Evolutionary conservation across 2,329 filamentous ascomycete species (phyloP).

Genomic region (Diaporthe caulivora): DNA sequence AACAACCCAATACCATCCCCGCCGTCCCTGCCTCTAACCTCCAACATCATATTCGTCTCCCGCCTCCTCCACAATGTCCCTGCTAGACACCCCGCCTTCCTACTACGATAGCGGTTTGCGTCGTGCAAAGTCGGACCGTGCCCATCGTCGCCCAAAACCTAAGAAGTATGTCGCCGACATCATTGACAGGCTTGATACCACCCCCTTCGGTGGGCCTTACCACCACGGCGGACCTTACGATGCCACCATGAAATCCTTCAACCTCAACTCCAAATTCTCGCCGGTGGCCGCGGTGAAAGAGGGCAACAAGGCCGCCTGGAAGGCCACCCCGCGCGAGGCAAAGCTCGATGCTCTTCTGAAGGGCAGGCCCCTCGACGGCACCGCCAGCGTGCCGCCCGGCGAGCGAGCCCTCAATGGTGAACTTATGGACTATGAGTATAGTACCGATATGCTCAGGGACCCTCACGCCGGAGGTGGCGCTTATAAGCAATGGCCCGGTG

Average conservation of each 20-base stretch:
- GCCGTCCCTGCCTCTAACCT: not conserved
- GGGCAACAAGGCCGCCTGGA: constrained; percentile 81
- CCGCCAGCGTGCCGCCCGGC: constrained; percentile 81
- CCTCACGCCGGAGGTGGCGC: constrained; percentile 75
- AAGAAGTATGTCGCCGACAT: constrained; percentile 67
- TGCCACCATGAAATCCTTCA: constrained; percentile 80
- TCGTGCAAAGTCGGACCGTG: constrained; percentile 62
- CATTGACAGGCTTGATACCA: constrained; percentile 83
- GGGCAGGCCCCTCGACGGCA: constrained; percentile 86
- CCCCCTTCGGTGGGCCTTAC: constrained; percentile 73
- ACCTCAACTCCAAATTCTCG: constrained; percentile 71
- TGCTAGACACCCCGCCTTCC: constrained; percentile 30
- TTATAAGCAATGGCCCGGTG: constrained; percentile 80
- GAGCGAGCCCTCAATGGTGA: constrained; percentile 75
- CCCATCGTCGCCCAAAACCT: constrained; percentile 64
- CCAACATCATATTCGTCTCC: not conserved
- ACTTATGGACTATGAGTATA: constrained; percentile 84
- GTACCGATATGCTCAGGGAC: constrained; percentile 87
- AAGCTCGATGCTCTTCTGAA: constrained; percentile 78
- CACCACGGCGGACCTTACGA: constrained; percentile 95
- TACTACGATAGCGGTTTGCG: constrained; percentile 30
- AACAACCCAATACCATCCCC: not conserved
- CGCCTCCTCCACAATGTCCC: constrained; percentile 29
- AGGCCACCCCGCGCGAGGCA: constrained; percentile 83
- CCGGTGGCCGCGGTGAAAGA: constrained; percentile 82